A percentile compares a stretch with the other conserved stretches of the same genome.
Conservation (phyloP, 2,329 filamentous ascomycete genomes). For the Beauveria australis region DNA sequence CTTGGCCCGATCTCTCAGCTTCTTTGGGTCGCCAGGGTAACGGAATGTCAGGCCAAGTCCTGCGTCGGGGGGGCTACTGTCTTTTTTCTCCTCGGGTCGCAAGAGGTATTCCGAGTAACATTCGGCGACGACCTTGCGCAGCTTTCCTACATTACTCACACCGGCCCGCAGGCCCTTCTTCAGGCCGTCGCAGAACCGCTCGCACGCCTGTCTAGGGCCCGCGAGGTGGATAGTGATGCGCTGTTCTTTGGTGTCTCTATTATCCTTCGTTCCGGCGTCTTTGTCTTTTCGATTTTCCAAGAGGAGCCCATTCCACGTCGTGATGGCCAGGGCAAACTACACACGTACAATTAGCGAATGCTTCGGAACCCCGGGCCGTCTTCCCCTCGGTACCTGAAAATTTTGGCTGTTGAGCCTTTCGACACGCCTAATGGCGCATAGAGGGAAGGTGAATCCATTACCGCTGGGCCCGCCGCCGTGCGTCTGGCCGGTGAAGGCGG, state of each 20-base stretch:
- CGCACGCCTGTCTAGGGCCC: conserved; percentile 79
- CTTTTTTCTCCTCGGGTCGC: conserved; percentile 54
- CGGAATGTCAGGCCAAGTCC: conserved; percentile 86
- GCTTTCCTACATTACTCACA: conserved; percentile 78
- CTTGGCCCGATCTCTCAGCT: conserved; percentile 89
- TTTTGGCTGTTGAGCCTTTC: conserved; percentile 89
- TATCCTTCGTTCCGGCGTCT: conserved; percentile 29
- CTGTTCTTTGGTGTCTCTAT: conserved; percentile 52
- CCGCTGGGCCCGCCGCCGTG: conserved; percentile 87
- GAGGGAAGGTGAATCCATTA: conserved; percentile 90
- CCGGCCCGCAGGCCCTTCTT: conserved; percentile 83
- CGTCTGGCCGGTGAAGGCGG: conserved; percentile 83
- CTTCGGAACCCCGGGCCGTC: background rate
- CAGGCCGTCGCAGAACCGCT: conserved; percentile 91
- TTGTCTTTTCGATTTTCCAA: conserved; percentile 47
- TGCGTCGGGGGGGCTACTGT: conserved; percentile 63
- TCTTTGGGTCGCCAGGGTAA: conserved; percentile 91
- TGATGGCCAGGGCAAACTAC: conserved; percentile 84
- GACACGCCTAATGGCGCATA: conserved; percentile 85
- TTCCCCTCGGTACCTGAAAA: conserved; percentile 48
- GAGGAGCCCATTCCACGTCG: conserved; percentile 78
- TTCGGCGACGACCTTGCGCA: conserved; percentile 70
- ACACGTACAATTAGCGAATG: conserved; percentile 2
- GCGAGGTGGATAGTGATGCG: conserved; percentile 88
- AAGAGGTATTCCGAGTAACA: conserved; percentile 88